Conservation (phyloP, 805 yeast genomes). For the Ogataea polymorpha region DNA sequence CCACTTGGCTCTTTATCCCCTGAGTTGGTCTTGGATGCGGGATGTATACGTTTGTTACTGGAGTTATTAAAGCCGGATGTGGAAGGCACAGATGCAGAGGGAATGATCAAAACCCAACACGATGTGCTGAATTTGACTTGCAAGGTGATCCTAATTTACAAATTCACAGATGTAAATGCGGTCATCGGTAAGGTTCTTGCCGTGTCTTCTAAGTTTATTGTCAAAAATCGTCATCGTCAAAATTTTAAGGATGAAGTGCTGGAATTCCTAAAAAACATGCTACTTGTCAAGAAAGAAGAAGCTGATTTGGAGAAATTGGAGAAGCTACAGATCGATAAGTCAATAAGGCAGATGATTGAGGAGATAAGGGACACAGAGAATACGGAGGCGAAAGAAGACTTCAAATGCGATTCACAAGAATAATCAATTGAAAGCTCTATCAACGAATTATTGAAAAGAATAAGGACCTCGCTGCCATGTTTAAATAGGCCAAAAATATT, state of each 20-base stretch:
- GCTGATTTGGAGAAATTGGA: constrained; percentile 23
- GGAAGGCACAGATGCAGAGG: constrained; percentile 54
- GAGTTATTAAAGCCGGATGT: constrained; percentile 67
- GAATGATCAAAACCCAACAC: constrained; percentile 62
- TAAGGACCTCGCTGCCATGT: no score
- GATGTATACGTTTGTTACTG: constrained; percentile 68
- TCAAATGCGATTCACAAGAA: no score
- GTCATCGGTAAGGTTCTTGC: constrained; percentile 28
- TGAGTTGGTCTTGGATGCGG: constrained; percentile 64
- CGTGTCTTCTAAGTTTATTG: constrained; percentile 26
- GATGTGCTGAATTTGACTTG: constrained; percentile 68
- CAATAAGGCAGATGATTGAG: constrained; percentile 21
- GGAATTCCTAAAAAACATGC: constrained; percentile 33
- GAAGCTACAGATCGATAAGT: constrained; percentile 25
- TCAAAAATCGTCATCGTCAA: constrained; percentile 21
- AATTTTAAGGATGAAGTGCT: constrained; percentile 32
- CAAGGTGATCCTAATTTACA: constrained; percentile 41
- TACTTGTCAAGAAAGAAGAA: constrained; percentile 29
- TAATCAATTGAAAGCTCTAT: no score
- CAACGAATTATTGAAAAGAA: no score
- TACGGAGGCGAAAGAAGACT: no score
- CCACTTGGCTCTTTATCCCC: constrained; percentile 38
- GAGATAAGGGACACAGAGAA: constrained; percentile 13
- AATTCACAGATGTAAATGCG: constrained; percentile 24
- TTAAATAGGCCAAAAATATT: no score